phyloP scores from a whole-genome alignment of 495 filamentous ascomycete genomes.

The Xylaria cubensis region DNA sequence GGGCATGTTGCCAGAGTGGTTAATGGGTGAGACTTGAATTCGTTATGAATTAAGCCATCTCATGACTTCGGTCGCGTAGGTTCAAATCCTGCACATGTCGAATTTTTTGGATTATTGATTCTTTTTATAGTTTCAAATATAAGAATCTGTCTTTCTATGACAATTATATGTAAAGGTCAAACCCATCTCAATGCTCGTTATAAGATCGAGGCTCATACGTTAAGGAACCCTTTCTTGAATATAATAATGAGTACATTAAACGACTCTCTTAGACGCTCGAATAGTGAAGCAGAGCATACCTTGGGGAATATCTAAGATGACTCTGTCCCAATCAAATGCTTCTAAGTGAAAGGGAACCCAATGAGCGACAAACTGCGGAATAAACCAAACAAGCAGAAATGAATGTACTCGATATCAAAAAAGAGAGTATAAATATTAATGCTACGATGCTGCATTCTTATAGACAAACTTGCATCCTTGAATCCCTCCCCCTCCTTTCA shows the following conservation, averaged over 20 bases:
- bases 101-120: conserved; percentile 6
- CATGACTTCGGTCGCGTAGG: conserved; percentile 35
- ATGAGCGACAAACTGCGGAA: no score
- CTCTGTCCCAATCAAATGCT: no score
- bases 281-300: no score
- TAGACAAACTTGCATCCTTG: neutral
- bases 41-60: conserved; percentile 28
- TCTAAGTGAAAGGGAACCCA: no score
- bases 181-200: neutral
- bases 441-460: neutral
- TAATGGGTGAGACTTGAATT: conserved; percentile 32
- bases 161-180: neutral
- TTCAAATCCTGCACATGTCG: conserved; percentile 38
- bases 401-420: no score
- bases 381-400: no score
- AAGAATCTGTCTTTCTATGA: neutral
- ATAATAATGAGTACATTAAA: no score
- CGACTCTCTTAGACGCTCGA: neutral
- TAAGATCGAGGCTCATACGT: neutral
- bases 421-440: neutral
- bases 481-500: neutral
- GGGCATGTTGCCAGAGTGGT: conserved; percentile 33
- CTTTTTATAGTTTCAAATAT: neutral
- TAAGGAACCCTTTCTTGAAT: neutral
- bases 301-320: no score